Evolutionary conservation across 345 rosid species (phyloP).

Genomic region (Garcia nutans): DNA sequence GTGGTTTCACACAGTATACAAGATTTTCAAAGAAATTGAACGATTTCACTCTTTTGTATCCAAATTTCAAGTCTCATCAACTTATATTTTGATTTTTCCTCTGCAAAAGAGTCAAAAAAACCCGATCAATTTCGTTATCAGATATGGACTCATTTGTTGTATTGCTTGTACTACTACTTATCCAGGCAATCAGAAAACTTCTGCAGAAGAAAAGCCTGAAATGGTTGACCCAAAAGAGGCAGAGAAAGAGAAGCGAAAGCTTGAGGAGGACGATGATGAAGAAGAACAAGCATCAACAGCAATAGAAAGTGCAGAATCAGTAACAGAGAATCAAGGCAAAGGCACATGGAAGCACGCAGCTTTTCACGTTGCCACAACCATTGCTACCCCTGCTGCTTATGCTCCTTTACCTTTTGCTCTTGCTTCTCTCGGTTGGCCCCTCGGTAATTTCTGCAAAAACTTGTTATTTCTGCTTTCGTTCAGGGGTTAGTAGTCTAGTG

Average conservation of each 20-base stretch:
- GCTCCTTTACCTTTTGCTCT: conserved; percentile 58
- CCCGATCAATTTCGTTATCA: not conserved
- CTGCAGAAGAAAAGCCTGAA: not conserved
- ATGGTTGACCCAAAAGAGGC: not conserved
- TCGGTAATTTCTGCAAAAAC: not conserved
- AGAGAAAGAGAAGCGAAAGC: not conserved
- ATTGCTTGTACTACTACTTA: not conserved
- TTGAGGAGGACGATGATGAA: not conserved
- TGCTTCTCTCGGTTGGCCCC: conserved; percentile 59
- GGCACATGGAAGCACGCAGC: conserved; percentile 62
- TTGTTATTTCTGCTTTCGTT: not conserved
- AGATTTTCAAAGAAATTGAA: not conserved
- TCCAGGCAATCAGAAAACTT: not conserved
- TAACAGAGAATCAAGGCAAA: conserved; percentile 24
- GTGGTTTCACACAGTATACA: too few species aligned
- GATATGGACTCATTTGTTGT: not conserved
- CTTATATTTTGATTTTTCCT: not conserved
- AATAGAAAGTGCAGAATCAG: conserved; percentile 5
- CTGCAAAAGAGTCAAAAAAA: not conserved
- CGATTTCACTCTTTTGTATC: not conserved
- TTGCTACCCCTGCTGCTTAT: conserved; percentile 57
- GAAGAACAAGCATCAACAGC: conserved; percentile 1
- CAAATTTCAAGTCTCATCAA: not conserved
- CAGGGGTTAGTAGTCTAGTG: conserved; percentile 52
- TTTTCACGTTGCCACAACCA: conserved; percentile 56